A percentile compares a stretch with the other conserved stretches of the same genome.
Evolutionary conservation across 2,329 filamentous ascomycete species (phyloP).

Genomic region (Emmonsia crescens): DNA sequence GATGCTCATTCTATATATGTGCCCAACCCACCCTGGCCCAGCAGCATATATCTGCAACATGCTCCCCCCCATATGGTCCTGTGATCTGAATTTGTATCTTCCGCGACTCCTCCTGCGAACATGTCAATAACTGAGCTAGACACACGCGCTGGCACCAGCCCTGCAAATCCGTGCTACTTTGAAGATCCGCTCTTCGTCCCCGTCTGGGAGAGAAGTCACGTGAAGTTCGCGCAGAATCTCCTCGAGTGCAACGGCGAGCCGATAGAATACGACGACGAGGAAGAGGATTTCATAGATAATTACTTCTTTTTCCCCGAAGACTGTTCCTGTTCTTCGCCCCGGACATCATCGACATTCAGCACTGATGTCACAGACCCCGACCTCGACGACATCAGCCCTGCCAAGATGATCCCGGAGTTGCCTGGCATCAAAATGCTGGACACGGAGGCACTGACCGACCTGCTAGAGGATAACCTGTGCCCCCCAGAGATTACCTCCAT

Average conservation of each 20-base stretch:
- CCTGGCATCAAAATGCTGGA: slow-evolving; percentile 36
- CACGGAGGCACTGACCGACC: slow-evolving; percentile 30
- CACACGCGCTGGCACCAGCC: not conserved
- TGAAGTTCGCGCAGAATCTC: slow-evolving; percentile 31
- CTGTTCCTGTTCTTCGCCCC: slow-evolving; percentile 27
- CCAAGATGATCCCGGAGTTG: slow-evolving; percentile 31
- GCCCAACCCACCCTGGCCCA: not conserved
- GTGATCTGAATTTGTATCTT: not conserved
- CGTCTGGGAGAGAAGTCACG: slow-evolving; percentile 29
- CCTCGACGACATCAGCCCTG: slow-evolving; percentile 16
- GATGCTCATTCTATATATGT: not conserved
- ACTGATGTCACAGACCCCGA: slow-evolving; percentile 21
- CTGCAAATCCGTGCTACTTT: slow-evolving; percentile 3
- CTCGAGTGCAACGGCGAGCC: slow-evolving; percentile 31
- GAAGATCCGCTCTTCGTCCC: slow-evolving; percentile 20
- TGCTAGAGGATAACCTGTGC: slow-evolving; percentile 33
- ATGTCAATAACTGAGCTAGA: slow-evolving; percentile 1
- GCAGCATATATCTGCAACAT: not conserved
- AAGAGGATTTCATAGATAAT: slow-evolving; percentile 33
- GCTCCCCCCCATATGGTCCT: not conserved
- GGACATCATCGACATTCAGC: not conserved
- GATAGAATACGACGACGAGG: slow-evolving; percentile 34
- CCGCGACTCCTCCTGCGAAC: not conserved
- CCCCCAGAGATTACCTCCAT: slow-evolving; percentile 36
- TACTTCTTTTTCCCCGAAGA: slow-evolving; percentile 36